These are phyloP conservation scores for Trypanosoma scelopori DNA, from an alignment of 208 protist genomes.

Conservation along the genomic window DNA sequence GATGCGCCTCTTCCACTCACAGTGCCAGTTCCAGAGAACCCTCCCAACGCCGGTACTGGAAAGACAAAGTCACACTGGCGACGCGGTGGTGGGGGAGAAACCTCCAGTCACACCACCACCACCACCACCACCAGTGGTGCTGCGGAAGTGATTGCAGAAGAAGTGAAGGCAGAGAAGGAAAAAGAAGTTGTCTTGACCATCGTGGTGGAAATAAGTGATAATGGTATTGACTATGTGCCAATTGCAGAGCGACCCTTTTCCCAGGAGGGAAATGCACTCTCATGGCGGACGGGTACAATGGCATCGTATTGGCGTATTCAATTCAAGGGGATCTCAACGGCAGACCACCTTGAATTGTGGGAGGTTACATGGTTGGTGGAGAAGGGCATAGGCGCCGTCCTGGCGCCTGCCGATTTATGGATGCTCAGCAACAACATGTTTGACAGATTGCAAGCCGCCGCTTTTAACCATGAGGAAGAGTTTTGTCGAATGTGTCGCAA, in stretches of 20 bases:
- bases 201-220: conserved; percentile 75
- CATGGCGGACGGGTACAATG: conserved; percentile 30
- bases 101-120: not conserved
- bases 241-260: conserved; percentile 30
- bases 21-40: not conserved
- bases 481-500: conserved; percentile 53
- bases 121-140: no score
- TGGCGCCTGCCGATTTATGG: not conserved
- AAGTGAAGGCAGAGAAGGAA: conserved; percentile 3
- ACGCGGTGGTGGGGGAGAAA: no score
- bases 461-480: conserved; percentile 52
- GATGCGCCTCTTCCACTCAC: not conserved
- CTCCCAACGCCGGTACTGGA: not conserved
- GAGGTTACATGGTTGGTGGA: conserved; percentile 49
- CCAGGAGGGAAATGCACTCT: conserved; percentile 27
- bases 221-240: conserved; percentile 68
- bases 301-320: conserved; percentile 41
- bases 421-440: conserved; percentile 44
- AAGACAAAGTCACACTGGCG: not conserved
- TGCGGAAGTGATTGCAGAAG: not conserved
- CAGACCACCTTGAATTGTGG: conserved; percentile 38
- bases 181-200: conserved; percentile 20
- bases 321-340: conserved; percentile 19
- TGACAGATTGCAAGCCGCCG: conserved; percentile 39
- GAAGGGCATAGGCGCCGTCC: conserved; percentile 13